Evolutionary conservation across 805 yeast species (phyloP).

Genomic region (Hemisphaericaspora nanyangensis): DNA sequence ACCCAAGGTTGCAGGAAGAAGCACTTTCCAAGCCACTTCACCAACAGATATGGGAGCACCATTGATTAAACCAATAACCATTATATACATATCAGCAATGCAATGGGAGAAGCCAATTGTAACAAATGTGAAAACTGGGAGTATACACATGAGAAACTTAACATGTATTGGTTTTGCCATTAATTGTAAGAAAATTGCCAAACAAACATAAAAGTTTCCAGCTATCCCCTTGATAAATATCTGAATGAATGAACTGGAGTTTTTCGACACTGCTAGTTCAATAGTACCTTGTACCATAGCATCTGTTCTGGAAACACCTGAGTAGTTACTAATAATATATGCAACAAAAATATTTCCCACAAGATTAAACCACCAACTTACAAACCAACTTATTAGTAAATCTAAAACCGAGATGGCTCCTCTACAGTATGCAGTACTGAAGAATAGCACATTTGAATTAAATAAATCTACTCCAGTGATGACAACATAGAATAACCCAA

Average conservation of each 20-base stretch:
- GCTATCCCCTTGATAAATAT: slow-evolving; percentile 68
- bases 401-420: slow-evolving; percentile 69
- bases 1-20: slow-evolving; percentile 70
- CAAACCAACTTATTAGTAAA: slow-evolving; percentile 58
- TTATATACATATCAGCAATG: slow-evolving; percentile 76
- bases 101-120: slow-evolving; percentile 73
- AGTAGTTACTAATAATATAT: slow-evolving; percentile 56
- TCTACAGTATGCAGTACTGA: slow-evolving; percentile 63
- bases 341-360: slow-evolving; percentile 63
- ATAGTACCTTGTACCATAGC: slow-evolving; percentile 46
- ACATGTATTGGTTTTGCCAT: slow-evolving; percentile 81
- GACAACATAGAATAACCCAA: slow-evolving; percentile 73
- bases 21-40: slow-evolving; percentile 64
- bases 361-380: slow-evolving; percentile 65
- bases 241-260: slow-evolving; percentile 48
- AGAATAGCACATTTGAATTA: slow-evolving; percentile 71
- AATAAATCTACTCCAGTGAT: slow-evolving; percentile 72
- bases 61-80: slow-evolving; percentile 65
- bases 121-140: slow-evolving; percentile 79
- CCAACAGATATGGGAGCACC: slow-evolving; percentile 64
- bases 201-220: slow-evolving; percentile 72
- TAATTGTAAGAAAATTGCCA: slow-evolving; percentile 73
- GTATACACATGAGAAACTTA: slow-evolving; percentile 54
- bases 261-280: slow-evolving; percentile 42
- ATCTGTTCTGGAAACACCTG: slow-evolving; percentile 44